Conservation (phyloP, 345 rosid genomes). For the Reutealis trisperma region DNA sequence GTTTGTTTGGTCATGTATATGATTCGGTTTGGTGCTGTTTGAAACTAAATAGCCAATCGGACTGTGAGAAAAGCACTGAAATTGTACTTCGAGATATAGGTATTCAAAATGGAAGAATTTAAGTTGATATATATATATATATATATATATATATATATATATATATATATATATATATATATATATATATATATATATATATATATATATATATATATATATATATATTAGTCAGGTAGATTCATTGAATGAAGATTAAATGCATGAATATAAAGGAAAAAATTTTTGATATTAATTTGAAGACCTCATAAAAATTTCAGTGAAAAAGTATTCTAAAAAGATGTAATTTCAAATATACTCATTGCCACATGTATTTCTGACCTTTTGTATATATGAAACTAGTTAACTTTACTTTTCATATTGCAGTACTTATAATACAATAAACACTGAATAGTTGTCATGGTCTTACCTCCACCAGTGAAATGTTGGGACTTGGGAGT, state of each 20-base stretch:
- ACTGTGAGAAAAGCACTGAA: not conserved
- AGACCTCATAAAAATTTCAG: no score
- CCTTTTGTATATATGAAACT: not conserved
- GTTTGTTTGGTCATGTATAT: not conserved
- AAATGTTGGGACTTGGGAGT: not conserved
- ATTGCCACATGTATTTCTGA: not conserved
- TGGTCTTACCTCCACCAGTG: not conserved
- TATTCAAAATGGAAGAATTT: not conserved
- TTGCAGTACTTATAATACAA: no score
- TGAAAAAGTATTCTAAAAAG: not conserved
- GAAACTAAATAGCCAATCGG: not conserved
- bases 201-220: no score
- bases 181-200: no score
- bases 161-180: no score
- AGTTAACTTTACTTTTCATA: not conserved
- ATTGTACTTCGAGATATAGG: not conserved
- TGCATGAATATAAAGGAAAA: not conserved
- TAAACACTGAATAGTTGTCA: no score
- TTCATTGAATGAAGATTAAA: not conserved
- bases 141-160: no score
- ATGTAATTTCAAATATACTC: not conserved
- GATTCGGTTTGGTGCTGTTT: not conserved
- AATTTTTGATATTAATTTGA: no score
- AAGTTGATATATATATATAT: no score
- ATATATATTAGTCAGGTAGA: no score